Conservation (phyloP, 352 stramenopile genomes). For the Phytophthora quininea region DNA sequence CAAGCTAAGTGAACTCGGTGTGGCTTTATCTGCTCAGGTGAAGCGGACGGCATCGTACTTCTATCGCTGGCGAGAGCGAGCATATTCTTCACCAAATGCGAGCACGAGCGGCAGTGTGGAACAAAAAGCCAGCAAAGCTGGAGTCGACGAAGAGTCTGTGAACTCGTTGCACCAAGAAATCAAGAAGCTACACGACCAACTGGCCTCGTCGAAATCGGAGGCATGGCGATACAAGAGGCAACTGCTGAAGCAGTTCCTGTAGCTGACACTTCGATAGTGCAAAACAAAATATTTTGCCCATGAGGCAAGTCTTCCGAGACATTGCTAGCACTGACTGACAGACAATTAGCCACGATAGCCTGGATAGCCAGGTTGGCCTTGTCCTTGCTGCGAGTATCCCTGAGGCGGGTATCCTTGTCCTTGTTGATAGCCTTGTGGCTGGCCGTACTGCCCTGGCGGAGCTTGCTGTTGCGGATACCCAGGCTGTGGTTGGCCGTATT, state of each 20-base stretch:
- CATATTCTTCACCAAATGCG: not conserved
- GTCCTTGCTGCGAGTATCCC: not conserved
- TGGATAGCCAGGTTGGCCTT: slow-evolving; percentile 32
- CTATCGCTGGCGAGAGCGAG: slow-evolving; percentile 36
- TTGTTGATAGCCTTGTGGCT: slow-evolving; percentile 21
- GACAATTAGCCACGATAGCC: slow-evolving; percentile 46
- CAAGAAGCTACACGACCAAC: slow-evolving; percentile 69
- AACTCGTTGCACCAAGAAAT: slow-evolving; percentile 65
- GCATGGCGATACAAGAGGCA: slow-evolving; percentile 81
- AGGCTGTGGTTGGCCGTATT: slow-evolving; percentile 5
- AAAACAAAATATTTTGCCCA: not conserved
- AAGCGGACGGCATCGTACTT: slow-evolving; percentile 49
- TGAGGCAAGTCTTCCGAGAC: no score
- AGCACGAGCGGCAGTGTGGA: not conserved
- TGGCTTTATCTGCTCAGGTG: slow-evolving; percentile 22
- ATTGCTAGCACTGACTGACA: not conserved
- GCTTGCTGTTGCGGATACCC: slow-evolving; percentile 7
- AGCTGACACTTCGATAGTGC: not conserved
- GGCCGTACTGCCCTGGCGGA: slow-evolving; percentile 8
- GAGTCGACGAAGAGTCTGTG: slow-evolving; percentile 31
- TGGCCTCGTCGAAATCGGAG: slow-evolving; percentile 72
- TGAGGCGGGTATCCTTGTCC: slow-evolving; percentile 15
- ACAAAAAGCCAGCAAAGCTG: slow-evolving; percentile 1
- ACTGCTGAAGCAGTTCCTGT: slow-evolving; percentile 77
- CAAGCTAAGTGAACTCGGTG: slow-evolving; percentile 9